A percentile compares a stretch with the other conserved stretches of the same genome.
Evolutionary conservation across 148 eudicot genomes (phyloP).

Genomic region (Tetragonia tetragonoides): DNA sequence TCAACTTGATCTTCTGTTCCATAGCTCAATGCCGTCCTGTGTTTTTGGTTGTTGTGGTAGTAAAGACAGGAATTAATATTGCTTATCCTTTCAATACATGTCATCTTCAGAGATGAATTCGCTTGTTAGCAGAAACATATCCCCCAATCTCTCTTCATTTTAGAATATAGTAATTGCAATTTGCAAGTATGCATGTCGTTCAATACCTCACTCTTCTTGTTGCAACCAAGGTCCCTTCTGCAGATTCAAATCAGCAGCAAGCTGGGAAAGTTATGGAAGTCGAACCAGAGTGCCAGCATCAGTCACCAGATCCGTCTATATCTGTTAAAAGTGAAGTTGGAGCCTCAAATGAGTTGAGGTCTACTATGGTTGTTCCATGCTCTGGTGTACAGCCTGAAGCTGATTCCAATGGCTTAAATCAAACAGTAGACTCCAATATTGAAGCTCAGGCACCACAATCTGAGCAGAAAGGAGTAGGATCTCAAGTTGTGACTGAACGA

Average conservation of each 20-base stretch:
- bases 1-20: slow-evolving; percentile 6
- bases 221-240: slow-evolving; percentile 37
- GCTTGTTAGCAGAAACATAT: not conserved
- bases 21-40: not conserved
- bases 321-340: slow-evolving; percentile 38
- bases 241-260: slow-evolving; percentile 39
- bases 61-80: not conserved
- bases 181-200: not conserved
- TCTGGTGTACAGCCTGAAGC: slow-evolving; percentile 34
- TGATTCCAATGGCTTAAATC: slow-evolving; percentile 44
- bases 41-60: not conserved
- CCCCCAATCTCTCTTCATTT: not conserved
- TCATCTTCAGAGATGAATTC: not conserved
- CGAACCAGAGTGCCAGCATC: slow-evolving; percentile 41
- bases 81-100: not conserved
- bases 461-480: slow-evolving; percentile 46
- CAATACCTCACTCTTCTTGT: slow-evolving; percentile 12
- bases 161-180: not conserved
- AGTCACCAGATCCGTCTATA: slow-evolving; percentile 34
- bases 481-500: slow-evolving; percentile 58
- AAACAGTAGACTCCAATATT: slow-evolving; percentile 33
- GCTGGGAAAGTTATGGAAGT: slow-evolving; percentile 33
- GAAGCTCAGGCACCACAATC: slow-evolving; percentile 44
- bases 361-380: slow-evolving; percentile 23
- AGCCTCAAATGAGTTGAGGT: slow-evolving; percentile 31